Evolutionary conservation across 176 grass and related monocot species (phyloP).

Genomic region (Calamus simplicifolius): DNA sequence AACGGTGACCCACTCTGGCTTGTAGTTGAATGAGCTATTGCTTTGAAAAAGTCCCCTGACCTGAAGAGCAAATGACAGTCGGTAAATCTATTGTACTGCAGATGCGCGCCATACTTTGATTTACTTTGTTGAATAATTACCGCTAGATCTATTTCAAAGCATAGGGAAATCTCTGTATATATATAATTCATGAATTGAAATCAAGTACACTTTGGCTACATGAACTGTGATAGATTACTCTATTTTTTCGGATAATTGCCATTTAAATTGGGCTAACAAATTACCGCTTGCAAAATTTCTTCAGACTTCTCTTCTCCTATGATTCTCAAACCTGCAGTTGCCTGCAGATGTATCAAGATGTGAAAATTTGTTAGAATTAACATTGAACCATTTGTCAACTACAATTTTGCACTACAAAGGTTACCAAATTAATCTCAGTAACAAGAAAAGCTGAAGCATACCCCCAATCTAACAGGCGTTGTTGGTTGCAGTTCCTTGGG

Average conservation of each 20-base stretch:
- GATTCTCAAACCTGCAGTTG: slow-evolving; percentile 32
- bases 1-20: slow-evolving; percentile 30
- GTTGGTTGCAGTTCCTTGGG: slow-evolving; percentile 3
- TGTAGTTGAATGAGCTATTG: slow-evolving; percentile 31
- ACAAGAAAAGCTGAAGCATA: neutral
- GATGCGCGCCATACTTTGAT: too few species aligned
- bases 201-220: neutral
- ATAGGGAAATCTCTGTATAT: too few species aligned
- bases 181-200: too few species aligned
- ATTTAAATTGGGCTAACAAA: neutral
- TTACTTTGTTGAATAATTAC: too few species aligned
- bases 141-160: too few species aligned
- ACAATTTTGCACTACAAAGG: too few species aligned
- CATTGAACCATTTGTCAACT: too few species aligned
- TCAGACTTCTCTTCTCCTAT: slow-evolving; percentile 27
- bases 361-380: too few species aligned
- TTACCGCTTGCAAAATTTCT: slow-evolving; percentile 38
- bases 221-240: neutral
- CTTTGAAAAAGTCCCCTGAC: slow-evolving; percentile 28
- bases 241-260: neutral
- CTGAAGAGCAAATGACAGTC: neutral
- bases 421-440: neutral
- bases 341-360: slow-evolving; percentile 14
- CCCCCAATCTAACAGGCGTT: slow-evolving; percentile 44
- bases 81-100: too few species aligned